Base-by-base conservation (phyloP, 2,329 filamentous ascomycete genomes). In the Xylariaceae sp. region DNA sequence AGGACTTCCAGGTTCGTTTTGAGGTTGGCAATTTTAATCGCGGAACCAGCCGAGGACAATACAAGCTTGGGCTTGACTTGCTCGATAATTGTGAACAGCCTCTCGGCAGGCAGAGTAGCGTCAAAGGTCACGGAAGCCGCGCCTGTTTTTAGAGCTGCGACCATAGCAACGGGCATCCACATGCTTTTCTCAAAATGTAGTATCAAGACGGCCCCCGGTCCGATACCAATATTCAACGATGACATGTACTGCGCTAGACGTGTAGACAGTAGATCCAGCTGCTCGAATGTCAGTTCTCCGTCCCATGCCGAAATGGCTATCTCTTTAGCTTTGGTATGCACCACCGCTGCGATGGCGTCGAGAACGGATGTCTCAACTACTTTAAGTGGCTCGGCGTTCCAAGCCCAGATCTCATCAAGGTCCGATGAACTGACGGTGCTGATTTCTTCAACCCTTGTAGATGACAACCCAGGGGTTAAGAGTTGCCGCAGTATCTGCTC, bases 261-360 rank as follows among this genome's bases (percentile, higher is more conserved):
- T 11, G 45, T 59, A 3, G 68, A 59, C 2, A 63, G 40, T 13
- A 40, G 32, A 30, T 70, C 65, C 6, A 73, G 59, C 51, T 72
- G 58, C 3, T 45, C 39, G 44, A 72, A 72, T 0, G 70, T 70
- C 3, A 72, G 27, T 3, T 63, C 48, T 7, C 68, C 67, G 43
- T 74, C 70, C 65, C 67, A 60, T 47, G 65, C 51, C 50, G 44
- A 57, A 36, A 73, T 26, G 59, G 69, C 67, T 53, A 60, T 33
- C 48, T 64, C 67, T 50, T 64, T 10, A 16, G 1, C 59, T 67
- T 15, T 47, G 65, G 27, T 23, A 7, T 3, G 13, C 13, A 44
- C 46, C n/a, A 13, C 49, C 16, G 32, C 29, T 3, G 23, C 26
- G 16, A 66, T 46, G 18, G 60, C 41, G 21, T 60, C 46, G 35